Conservation (phyloP, 306 rosid species). For the Geum urbanum region DNA sequence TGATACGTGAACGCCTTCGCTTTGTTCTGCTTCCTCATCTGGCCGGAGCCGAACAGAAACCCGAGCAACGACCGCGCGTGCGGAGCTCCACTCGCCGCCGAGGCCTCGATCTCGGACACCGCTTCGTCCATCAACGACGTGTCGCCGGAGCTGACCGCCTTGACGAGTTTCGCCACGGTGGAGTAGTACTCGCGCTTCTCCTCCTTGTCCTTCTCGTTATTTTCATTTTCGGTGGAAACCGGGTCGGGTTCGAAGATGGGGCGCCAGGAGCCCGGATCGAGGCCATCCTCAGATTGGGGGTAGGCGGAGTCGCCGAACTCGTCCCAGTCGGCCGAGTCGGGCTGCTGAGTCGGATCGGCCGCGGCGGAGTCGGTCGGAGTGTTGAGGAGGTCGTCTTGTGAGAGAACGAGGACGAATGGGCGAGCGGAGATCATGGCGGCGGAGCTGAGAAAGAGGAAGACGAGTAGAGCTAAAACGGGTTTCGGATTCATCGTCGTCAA, state of each 20-base stretch:
- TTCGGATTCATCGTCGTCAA: constrained; percentile 27
- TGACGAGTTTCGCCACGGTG: constrained; percentile 42
- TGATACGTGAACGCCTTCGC: constrained; percentile 68
- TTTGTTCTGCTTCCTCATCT: constrained; percentile 60
- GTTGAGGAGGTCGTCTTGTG: constrained; percentile 75
- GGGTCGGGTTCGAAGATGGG: constrained; percentile 73
- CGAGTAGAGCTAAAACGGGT: constrained; percentile 33
- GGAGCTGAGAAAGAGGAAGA: constrained; percentile 41
- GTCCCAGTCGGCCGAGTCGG: constrained; percentile 82
- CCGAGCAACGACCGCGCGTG: constrained; percentile 75
- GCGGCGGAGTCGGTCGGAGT: constrained; percentile 34
- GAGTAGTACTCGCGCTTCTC: constrained; percentile 54
- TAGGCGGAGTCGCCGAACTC: constrained; percentile 72
- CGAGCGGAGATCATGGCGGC: constrained; percentile 48
- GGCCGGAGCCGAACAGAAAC: constrained; percentile 68
- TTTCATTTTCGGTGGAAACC: too few species aligned
- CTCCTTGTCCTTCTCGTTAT: too few species aligned
- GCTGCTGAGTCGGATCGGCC: constrained; percentile 40
- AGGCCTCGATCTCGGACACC: constrained; percentile 52
- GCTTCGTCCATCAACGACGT: constrained; percentile 52
- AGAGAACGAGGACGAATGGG: constrained; percentile 61
- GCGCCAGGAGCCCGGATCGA: constrained; percentile 94
- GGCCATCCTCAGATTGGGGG: constrained; percentile 66
- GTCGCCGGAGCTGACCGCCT: constrained; percentile 55
- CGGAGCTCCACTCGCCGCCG: constrained; percentile 44